phyloP scores from a whole-genome alignment of 805 yeast species.

The Alloascoidea hylecoeti region DNA sequence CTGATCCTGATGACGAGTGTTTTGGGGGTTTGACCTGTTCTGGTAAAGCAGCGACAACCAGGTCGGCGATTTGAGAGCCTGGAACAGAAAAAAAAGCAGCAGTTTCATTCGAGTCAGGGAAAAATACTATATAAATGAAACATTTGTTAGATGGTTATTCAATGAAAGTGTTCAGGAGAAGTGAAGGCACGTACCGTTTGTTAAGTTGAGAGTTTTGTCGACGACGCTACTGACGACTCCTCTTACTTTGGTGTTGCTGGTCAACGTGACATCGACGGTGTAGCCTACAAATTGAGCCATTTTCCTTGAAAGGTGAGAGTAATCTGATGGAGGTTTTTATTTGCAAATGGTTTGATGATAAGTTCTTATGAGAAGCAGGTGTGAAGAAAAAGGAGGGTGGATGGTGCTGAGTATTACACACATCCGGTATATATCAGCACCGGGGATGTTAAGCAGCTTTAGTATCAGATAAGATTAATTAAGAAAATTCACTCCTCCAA shows the following conservation, averaged over 20 bases:
- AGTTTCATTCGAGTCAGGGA: slow-evolving; percentile 4
- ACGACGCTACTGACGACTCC: slow-evolving; percentile 28
- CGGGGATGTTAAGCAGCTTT: too few relatives aligned
- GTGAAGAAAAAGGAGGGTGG: not conserved
- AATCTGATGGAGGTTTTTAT: not conserved
- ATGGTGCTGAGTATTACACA: too few relatives aligned
- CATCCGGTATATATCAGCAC: too few relatives aligned
- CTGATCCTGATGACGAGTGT: not conserved
- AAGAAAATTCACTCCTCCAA: not conserved
- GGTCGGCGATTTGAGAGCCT: slow-evolving; percentile 7
- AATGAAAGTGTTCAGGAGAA: slow-evolving; percentile 4
- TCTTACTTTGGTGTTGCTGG: slow-evolving; percentile 23
- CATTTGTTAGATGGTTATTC: not conserved
- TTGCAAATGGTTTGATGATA: not conserved
- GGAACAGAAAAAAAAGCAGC: slow-evolving; percentile 7
- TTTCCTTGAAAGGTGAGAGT: slow-evolving; percentile 2
- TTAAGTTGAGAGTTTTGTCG: slow-evolving; percentile 22
- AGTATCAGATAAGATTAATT: too few relatives aligned
- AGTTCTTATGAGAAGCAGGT: not conserved
- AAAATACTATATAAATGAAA: slow-evolving; percentile 4
- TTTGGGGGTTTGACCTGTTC: slow-evolving; percentile 15
- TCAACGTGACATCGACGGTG: slow-evolving; percentile 27
- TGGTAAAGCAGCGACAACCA: slow-evolving; percentile 15
- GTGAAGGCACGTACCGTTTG: slow-evolving; percentile 18
- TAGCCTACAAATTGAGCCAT: slow-evolving; percentile 27